Evolutionary conservation across 352 stramenopile species (phyloP).

Genomic region (Phytopythium ostracodes): DNA sequence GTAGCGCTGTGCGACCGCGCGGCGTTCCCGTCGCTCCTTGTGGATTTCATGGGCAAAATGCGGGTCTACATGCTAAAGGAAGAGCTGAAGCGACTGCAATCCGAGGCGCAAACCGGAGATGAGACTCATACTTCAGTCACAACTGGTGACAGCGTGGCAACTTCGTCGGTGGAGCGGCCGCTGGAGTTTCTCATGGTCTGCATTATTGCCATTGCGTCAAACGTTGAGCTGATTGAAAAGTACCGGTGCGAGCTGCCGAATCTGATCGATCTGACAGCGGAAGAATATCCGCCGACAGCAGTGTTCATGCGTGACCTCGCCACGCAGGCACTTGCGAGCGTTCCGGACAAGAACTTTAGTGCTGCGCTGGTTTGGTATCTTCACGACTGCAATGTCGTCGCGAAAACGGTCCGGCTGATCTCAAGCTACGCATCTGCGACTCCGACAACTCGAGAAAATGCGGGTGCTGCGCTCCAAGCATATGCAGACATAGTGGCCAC

Average conservation of each 20-base stretch:
- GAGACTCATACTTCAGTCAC: not conserved
- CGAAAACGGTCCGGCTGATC: constrained; percentile 44
- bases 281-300: constrained; percentile 50
- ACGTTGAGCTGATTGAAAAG: constrained; percentile 45
- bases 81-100: constrained; percentile 29
- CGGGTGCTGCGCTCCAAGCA: constrained; percentile 23
- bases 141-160: not conserved
- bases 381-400: constrained; percentile 54
- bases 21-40: constrained; percentile 56
- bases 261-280: constrained; percentile 49
- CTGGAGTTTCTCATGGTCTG: constrained; percentile 62
- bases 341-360: constrained; percentile 65
- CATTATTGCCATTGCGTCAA: constrained; percentile 49
- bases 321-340: constrained; percentile 33
- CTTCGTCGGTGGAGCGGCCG: constrained; percentile 19
- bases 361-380: constrained; percentile 73
- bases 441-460: constrained; percentile 26
- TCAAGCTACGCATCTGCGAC: constrained; percentile 28
- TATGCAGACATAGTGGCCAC: not conserved
- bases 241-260: constrained; percentile 73
- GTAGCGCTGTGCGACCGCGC: constrained; percentile 60
- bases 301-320: constrained; percentile 48
- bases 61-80: constrained; percentile 39
- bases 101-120: not conserved
- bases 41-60: constrained; percentile 64